Evolutionary conservation across 352 stramenopile species (phyloP).

Genomic region (Phytophthora fragariae): DNA sequence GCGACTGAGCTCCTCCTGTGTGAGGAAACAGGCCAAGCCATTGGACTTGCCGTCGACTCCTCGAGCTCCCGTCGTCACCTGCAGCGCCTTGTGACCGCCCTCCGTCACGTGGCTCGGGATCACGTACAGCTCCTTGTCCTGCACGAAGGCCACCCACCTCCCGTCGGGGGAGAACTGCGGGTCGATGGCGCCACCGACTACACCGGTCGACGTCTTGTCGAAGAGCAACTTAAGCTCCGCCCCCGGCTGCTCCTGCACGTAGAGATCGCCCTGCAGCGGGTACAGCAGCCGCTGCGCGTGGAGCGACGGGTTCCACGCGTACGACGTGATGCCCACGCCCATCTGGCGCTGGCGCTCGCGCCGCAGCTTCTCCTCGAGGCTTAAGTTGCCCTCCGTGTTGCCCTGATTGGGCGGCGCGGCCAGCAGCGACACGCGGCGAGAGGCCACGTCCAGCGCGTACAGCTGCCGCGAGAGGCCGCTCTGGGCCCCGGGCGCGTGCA

Average conservation of each 20-base stretch:
- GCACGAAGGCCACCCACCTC: constrained; percentile 94
- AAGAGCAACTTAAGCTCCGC: constrained; percentile 84
- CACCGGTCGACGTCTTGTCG: constrained; percentile 82
- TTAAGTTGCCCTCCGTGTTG: constrained; percentile 89
- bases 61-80: constrained; percentile 83
- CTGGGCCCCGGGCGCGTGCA: constrained; percentile 82
- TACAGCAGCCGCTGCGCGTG: constrained; percentile 86
- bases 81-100: constrained; percentile 52
- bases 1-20: constrained; percentile 97
- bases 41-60: constrained; percentile 83
- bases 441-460: constrained; percentile 80
- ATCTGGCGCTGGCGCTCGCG: constrained; percentile 92
- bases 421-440: constrained; percentile 63
- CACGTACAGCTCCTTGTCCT: constrained; percentile 95
- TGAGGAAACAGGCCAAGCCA: constrained; percentile 97
- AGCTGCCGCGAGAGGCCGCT: constrained; percentile 87
- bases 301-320: constrained; percentile 76
- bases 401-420: constrained; percentile 74
- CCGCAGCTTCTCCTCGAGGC: constrained; percentile 92
- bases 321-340: constrained; percentile 93
- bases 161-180: constrained; percentile 94
- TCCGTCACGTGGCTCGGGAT: constrained; percentile 59
- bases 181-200: constrained; percentile 90
- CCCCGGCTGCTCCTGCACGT: constrained; percentile 91
- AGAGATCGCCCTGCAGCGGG: constrained; percentile 93